A percentile compares a stretch with the other conserved stretches of the same genome.
Conservation (phyloP, 2,329 filamentous ascomycete genomes). For the Helicocarpus griseus region DNA sequence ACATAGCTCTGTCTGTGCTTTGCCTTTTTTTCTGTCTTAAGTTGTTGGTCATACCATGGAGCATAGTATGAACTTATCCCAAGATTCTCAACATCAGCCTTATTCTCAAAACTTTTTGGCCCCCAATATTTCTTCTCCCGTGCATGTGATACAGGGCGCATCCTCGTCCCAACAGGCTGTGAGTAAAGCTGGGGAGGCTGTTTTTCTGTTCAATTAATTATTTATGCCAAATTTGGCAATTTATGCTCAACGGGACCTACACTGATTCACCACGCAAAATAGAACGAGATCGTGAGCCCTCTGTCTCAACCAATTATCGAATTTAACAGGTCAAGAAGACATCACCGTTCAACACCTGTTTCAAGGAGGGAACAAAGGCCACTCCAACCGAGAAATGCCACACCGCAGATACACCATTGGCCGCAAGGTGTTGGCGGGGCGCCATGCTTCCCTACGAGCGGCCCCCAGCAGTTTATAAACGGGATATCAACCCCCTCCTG, state of each 20-base stretch:
- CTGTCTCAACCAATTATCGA: background rate
- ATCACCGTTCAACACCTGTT: no score
- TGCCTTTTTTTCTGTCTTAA: background rate
- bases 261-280: background rate
- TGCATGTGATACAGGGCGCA: background rate
- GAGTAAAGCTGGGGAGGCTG: background rate
- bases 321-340: no score
- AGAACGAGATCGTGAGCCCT: background rate
- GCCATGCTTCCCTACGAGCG: no score
- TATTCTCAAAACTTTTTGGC: background rate
- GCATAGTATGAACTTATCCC: background rate
- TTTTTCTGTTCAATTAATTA: background rate
- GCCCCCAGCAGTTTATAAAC: no score
- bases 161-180: background rate
- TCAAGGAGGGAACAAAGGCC: background rate
- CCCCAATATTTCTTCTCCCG: background rate
- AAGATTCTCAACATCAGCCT: background rate
- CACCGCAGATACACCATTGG: no score
- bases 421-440: no score
- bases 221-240: background rate
- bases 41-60: background rate
- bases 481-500: no score
- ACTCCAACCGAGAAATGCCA: background rate
- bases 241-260: background rate
- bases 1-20: background rate